phyloP scores from a whole-genome alignment of 2,329 filamentous ascomycete genomes.

The Penicillium janthinellum region DNA sequence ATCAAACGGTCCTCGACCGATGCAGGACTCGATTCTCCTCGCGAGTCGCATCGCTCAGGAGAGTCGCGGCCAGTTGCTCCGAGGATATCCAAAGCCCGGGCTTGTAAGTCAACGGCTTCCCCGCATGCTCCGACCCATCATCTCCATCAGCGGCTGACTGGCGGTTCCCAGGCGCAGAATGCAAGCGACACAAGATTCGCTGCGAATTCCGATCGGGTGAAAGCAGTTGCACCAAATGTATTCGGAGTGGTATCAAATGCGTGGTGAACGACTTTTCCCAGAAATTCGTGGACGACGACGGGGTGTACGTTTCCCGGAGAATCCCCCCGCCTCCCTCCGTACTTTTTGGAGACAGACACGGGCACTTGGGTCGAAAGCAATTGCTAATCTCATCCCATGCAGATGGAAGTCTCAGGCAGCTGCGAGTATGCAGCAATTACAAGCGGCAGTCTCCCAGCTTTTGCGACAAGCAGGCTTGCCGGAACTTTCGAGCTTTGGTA shows the following conservation, averaged over 20 bases:
- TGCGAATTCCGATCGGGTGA: constrained; percentile 54
- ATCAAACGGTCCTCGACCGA: constrained; percentile 42
- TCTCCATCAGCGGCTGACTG: constrained; percentile 1
- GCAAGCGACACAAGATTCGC: constrained; percentile 58
- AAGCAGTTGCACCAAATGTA: constrained; percentile 52
- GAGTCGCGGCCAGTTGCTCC: constrained; percentile 30
- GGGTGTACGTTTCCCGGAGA: constrained; percentile 44
- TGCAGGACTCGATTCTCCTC: constrained; percentile 36
- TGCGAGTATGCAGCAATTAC: constrained; percentile 46
- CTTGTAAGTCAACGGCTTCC: constrained; percentile 36
- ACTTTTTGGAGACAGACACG: background rate
- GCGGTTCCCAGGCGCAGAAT: constrained; percentile 46
- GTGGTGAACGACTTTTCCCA: constrained; percentile 59
- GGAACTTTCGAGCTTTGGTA: constrained; percentile 42
- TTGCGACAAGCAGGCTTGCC: constrained; percentile 48
- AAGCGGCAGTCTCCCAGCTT: constrained; percentile 50
- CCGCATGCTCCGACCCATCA: constrained; percentile 6
- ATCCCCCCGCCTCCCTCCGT: constrained; percentile 1
- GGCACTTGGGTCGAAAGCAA: too few relatives aligned
- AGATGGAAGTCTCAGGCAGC: constrained; percentile 52
- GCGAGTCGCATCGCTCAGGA: constrained; percentile 28
- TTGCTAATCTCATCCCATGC: constrained; percentile 6
- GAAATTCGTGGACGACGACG: constrained; percentile 57
- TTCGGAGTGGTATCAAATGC: constrained; percentile 54
- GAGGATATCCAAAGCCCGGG: constrained; percentile 46